Conservation (phyloP, 202 grass and related monocot genomes). For the Carex arenaria region DNA sequence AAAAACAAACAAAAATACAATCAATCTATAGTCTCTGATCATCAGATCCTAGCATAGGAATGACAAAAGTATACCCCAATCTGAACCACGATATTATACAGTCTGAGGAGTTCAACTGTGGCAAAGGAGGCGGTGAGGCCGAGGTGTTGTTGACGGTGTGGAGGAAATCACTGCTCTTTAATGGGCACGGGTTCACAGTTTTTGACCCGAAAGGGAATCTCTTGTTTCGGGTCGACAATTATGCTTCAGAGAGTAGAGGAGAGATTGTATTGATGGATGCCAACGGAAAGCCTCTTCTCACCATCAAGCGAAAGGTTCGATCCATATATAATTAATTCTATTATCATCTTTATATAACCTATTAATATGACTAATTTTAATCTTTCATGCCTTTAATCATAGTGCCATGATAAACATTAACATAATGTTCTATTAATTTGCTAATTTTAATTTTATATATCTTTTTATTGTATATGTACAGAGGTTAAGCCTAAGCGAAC, state of each 20-base stretch:
- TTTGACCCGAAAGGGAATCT: conserved; percentile 63
- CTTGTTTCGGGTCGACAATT: conserved; percentile 69
- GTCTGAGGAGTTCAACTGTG: background rate
- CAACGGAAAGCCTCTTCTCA: conserved; percentile 54
- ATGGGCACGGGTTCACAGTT: conserved; percentile 85
- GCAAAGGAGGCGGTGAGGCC: conserved; percentile 11
- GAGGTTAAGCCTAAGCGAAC: conserved; percentile 60
- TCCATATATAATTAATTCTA: background rate
- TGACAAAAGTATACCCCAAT: conserved; percentile 77
- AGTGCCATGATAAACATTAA: background rate
- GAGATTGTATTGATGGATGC: conserved; percentile 90
- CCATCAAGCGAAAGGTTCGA: conserved; percentile 69
- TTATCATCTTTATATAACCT: background rate
- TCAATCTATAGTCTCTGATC: background rate
- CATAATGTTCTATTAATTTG: background rate
- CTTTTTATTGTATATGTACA: conserved; percentile 28
- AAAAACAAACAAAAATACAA: background rate
- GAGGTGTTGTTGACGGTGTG: conserved; percentile 59
- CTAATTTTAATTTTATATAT: background rate
- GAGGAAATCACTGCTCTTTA: conserved; percentile 76
- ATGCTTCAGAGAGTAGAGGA: conserved; percentile 41
- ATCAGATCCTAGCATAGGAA: background rate
- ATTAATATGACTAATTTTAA: background rate
- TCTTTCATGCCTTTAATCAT: background rate
- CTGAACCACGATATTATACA: background rate